A percentile compares a stretch with the other conserved stretches of the same genome.
These are phyloP conservation scores for Trichosporon inkin DNA, from an alignment of 1,284 basidiomycete genomes.

Conservation along the genomic window DNA sequence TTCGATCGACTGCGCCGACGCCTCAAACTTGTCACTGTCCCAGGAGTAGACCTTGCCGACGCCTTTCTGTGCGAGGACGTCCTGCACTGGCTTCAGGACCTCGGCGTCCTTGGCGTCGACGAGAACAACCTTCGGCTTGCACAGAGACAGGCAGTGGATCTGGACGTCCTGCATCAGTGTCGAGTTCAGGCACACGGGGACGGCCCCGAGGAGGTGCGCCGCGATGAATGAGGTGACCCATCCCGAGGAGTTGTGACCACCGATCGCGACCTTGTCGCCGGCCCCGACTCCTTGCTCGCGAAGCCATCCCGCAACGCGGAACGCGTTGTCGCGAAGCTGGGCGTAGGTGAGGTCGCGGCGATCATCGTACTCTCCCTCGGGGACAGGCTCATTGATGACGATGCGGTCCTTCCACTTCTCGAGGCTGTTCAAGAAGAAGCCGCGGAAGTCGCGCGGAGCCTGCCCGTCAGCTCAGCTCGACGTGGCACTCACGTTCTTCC, in stretches of 20 bases:
- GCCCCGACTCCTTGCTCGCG: conserved; percentile 29
- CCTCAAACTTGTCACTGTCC: conserved; percentile 7
- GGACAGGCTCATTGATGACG: conserved; percentile 27
- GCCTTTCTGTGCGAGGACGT: neutral
- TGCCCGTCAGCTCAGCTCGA: conserved; percentile 10
- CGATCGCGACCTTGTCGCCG: conserved; percentile 37
- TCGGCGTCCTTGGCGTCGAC: conserved; percentile 33
- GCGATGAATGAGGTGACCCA: conserved; percentile 41
- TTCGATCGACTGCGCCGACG: conserved; percentile 8
- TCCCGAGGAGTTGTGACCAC: conserved; percentile 34
- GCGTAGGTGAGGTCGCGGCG: conserved; percentile 30
- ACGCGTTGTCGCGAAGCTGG: conserved; percentile 26
- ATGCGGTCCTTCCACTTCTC: conserved; percentile 26
- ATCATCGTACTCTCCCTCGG: conserved; percentile 10
- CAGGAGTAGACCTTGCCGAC: conserved; percentile 18
- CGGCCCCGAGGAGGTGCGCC: conserved; percentile 38
- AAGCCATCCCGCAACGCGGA: conserved; percentile 35
- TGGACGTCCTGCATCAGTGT: conserved; percentile 29
- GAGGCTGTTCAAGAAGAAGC: conserved; percentile 29
- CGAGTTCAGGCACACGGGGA: conserved; percentile 41
- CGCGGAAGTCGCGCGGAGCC: conserved; percentile 38
- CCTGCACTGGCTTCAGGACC: conserved; percentile 19
- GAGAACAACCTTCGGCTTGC: conserved; percentile 32
- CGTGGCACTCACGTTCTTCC: conserved; percentile 38
- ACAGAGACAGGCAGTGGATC: conserved; percentile 32